Evolutionary conservation across 345 rosid genomes (phyloP).

Genomic region (Arabidopsis thaliana): TAIR10.1 NC_003075.7:13045001-13045500

Average conservation of each 20-base stretch:
- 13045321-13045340: background rate
- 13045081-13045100: conserved; percentile 74
- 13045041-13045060: conserved; percentile 67
- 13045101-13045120: conserved; percentile 67
- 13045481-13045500: background rate
- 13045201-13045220: conserved; percentile 85
- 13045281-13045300: conserved; percentile 16
- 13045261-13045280: conserved; percentile 20
- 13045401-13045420: conserved; percentile 19
- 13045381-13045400: background rate
- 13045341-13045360: background rate
- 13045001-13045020: conserved; percentile 69
- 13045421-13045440: conserved; percentile 25
- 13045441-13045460: conserved; percentile 17
- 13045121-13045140: conserved; percentile 45
- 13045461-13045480: conserved; percentile 6
- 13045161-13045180: conserved; percentile 59
- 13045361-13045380: conserved; percentile 13
- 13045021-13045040: conserved; percentile 81
- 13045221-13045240: conserved; percentile 66
- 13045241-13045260: conserved; percentile 43
- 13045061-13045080: conserved; percentile 63
- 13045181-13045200: conserved; percentile 76
- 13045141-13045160: conserved; percentile 43
- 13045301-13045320: background rate